Percentiles rank a stretch among this genome's conserved stretches.
These are phyloP conservation scores for Hirsutella rhossiliensis DNA, from an alignment of 2,329 filamentous ascomycete species.

Conservation along the genomic window DNA sequence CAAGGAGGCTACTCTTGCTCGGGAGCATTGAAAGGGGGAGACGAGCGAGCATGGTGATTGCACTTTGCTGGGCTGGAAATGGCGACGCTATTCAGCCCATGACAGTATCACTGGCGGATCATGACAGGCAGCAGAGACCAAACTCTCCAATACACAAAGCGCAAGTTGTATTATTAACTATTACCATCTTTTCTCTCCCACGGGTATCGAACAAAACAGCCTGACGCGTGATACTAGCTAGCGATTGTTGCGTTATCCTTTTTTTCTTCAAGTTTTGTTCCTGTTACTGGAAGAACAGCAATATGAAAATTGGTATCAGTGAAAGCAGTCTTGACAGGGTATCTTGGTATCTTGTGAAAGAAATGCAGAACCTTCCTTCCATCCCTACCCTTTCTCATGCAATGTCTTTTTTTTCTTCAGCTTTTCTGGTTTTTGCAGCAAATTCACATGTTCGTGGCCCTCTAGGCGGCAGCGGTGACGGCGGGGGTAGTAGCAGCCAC, in stretches of 20 bases:
- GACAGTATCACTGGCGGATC: no score
- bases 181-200: constrained; percentile 25
- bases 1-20: no score
- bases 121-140: neutral
- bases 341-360: constrained; percentile 37
- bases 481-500: constrained; percentile 29
- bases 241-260: constrained; percentile 7
- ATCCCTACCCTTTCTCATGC: constrained; percentile 31
- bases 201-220: constrained; percentile 27
- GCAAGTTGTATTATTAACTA: constrained; percentile 31
- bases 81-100: no score
- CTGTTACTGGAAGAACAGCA: constrained; percentile 13
- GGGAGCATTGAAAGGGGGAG: no score
- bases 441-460: constrained; percentile 11
- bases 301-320: constrained; percentile 28
- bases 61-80: no score
- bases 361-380: constrained; percentile 43
- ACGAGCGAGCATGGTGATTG: no score
- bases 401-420: constrained; percentile 10
- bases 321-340: constrained; percentile 41
- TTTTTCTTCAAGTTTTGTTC: constrained; percentile 8
- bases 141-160: constrained; percentile 11
- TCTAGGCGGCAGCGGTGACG: constrained; percentile 41
- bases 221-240: constrained; percentile 14
- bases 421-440: constrained; percentile 12